phyloP scores from a whole-genome alignment of 306 rosid species.

The Sindora glabra region DNA sequence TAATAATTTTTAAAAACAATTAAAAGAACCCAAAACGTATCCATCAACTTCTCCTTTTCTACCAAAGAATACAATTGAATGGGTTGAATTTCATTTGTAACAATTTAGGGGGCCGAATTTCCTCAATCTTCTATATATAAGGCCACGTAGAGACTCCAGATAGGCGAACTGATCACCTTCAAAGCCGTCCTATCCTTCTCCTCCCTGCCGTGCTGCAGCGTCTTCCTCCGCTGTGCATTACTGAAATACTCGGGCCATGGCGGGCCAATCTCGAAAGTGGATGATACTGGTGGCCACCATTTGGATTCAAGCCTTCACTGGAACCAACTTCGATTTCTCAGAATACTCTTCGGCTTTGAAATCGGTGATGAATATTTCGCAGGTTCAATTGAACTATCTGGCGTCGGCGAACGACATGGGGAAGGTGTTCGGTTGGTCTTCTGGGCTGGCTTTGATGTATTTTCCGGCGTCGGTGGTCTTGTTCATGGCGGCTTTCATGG shows the following conservation, averaged over 20 bases:
- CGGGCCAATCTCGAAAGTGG: constrained; percentile 83
- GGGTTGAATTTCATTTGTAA: too few species aligned
- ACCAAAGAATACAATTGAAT: too few species aligned
- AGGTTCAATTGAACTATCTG: constrained; percentile 66
- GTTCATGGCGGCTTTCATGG: constrained; percentile 75
- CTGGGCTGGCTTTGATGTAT: constrained; percentile 60
- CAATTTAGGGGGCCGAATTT: too few species aligned
- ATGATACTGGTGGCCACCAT: constrained; percentile 73
- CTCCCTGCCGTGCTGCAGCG: neutral
- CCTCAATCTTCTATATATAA: too few species aligned
- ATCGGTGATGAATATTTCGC: constrained; percentile 58
- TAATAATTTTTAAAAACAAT: too few species aligned
- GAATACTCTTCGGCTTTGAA: constrained; percentile 75
- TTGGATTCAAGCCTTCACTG: constrained; percentile 91
- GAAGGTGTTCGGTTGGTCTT: constrained; percentile 82
- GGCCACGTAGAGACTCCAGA: too few species aligned
- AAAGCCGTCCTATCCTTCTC: neutral
- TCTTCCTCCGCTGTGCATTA: neutral
- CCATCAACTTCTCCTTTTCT: too few species aligned
- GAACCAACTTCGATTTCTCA: constrained; percentile 88
- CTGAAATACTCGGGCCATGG: constrained; percentile 24
- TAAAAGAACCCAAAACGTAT: too few species aligned
- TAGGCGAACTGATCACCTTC: too few species aligned
- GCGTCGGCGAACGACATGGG: constrained; percentile 88
- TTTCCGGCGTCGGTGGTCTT: constrained; percentile 58